Base-by-base conservation (phyloP, 768 basidiomycete genomes). In the Piloderma croceum region DNA sequence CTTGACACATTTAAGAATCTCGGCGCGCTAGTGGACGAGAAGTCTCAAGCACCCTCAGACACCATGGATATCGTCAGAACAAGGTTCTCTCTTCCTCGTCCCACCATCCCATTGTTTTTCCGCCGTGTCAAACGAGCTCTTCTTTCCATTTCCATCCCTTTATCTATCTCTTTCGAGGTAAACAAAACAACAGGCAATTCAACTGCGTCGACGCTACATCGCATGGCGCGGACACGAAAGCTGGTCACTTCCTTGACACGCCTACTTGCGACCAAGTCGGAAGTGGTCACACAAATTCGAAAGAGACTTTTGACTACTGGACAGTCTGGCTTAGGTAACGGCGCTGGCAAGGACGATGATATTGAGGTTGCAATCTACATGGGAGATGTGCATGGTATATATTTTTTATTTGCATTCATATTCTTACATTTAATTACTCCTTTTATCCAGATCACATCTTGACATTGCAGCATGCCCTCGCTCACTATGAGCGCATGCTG, bases 381-480 rank as follows among this genome's bases (percentile, higher is more conserved):
- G 65, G 89, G 88, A 18, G 92, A 97, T 59, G 76, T 97, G 2
- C 88, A 92, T 68, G 92, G 92, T 90, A 48, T 34, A 68, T 50
- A 18, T 31, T 43, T n/a, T 0, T 21, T 24, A 7, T 38, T 32
- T 10, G 9, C 39, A 15, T 11, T 24, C 29, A 6, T 29, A 13
- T n/a, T 20, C 4, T n/a, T n/a, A 25, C 33, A 7, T 22, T 43
- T 49, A 27, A 49, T 42, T 42, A 25, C 46, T 15, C 2, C 35
- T 38, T 21, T 15, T 31, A 22, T 41, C 13, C 36, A 92, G 92
- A 97, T 61, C 93, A 97, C 57, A 90, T 96, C 49, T 60, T 92
- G 18, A 81, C 88, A 3, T 66, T 97, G 41, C 89, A 93, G 52
- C 83, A 89, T 51, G 77, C 87, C 2, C 72, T 97, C 42, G 71